Evolutionary conservation across 352 stramenopile species (phyloP).

Genomic region (Phytophthora cactorum): DNA sequence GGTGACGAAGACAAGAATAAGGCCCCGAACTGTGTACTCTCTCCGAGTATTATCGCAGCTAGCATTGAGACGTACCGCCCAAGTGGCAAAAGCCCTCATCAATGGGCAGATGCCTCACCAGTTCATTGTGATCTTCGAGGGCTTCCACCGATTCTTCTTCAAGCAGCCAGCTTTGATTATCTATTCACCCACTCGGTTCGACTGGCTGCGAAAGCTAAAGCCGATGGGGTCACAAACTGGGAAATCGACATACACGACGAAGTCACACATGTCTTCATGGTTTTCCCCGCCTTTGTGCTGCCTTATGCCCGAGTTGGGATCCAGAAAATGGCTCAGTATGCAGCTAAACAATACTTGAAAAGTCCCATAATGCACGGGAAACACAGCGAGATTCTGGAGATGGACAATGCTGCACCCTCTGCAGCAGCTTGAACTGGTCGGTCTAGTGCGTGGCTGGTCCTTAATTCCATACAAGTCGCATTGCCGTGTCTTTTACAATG

Average conservation of each 20-base stretch:
- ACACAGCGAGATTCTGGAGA: neutral
- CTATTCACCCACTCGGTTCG: slow-evolving; percentile 20
- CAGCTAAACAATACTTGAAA: slow-evolving; percentile 13
- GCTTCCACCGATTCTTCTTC: slow-evolving; percentile 29
- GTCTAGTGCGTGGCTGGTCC: neutral
- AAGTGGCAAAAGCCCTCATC: slow-evolving; percentile 5
- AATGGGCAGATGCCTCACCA: slow-evolving; percentile 26
- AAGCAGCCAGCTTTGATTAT: slow-evolving; percentile 24
- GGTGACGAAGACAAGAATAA: slow-evolving; percentile 8
- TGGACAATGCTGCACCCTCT: neutral
- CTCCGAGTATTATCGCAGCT: slow-evolving; percentile 6
- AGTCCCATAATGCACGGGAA: neutral
- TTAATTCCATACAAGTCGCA: neutral
- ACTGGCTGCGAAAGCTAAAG: slow-evolving; percentile 32
- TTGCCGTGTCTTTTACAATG: no score
- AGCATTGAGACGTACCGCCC: slow-evolving; percentile 7
- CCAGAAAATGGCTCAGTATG: slow-evolving; percentile 24
- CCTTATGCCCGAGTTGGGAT: slow-evolving; percentile 24
- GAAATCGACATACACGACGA: slow-evolving; percentile 30
- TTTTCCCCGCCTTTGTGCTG: slow-evolving; percentile 28
- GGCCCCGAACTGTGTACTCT: neutral
- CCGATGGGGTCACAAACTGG: slow-evolving; percentile 29
- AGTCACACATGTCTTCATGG: slow-evolving; percentile 28
- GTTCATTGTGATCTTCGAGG: slow-evolving; percentile 32
- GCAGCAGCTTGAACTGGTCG: neutral